Conservation (phyloP, 306 rosid species). For the Malus asiatica region DNA sequence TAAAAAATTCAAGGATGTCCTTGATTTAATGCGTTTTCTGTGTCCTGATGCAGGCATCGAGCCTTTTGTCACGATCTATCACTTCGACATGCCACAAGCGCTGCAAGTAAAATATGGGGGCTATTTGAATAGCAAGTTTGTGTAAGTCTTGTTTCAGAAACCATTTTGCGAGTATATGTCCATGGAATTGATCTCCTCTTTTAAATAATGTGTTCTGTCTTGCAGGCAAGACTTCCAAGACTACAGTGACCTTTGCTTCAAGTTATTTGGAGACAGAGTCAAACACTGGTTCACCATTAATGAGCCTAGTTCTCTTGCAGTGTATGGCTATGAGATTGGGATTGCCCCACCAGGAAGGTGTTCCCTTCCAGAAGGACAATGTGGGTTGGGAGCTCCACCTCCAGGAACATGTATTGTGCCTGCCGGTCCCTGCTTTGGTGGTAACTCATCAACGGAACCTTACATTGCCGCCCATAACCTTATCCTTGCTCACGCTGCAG, state of each 20-base stretch:
- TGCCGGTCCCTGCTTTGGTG: background rate
- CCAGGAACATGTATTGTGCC: background rate
- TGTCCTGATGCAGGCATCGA: slow-evolving; percentile 11
- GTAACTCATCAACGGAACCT: slow-evolving; percentile 22
- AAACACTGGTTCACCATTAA: slow-evolving; percentile 53
- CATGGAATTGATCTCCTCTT: background rate
- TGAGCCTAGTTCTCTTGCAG: slow-evolving; percentile 15
- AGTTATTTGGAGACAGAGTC: slow-evolving; percentile 46
- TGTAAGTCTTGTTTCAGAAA: background rate
- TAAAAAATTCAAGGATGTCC: background rate
- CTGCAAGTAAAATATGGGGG: slow-evolving; percentile 21
- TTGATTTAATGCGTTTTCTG: background rate
- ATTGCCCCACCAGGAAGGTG: slow-evolving; percentile 46
- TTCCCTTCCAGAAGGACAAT: slow-evolving; percentile 25
- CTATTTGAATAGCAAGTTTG: slow-evolving; percentile 1
- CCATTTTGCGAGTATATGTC: background rate
- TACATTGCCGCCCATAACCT: slow-evolving; percentile 24
- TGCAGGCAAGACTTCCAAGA: slow-evolving; percentile 15
- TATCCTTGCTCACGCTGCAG: slow-evolving; percentile 29
- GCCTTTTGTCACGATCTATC: slow-evolving; percentile 19
- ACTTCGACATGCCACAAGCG: slow-evolving; percentile 20
- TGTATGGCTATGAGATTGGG: slow-evolving; percentile 28
- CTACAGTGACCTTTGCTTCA: slow-evolving; percentile 38
- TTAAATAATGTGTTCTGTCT: background rate
- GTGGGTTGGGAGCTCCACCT: slow-evolving; percentile 1